These are phyloP conservation scores for Penicillium atrosanguineum DNA, from an alignment of 495 filamentous ascomycete genomes.

Conservation along the genomic window DNA sequence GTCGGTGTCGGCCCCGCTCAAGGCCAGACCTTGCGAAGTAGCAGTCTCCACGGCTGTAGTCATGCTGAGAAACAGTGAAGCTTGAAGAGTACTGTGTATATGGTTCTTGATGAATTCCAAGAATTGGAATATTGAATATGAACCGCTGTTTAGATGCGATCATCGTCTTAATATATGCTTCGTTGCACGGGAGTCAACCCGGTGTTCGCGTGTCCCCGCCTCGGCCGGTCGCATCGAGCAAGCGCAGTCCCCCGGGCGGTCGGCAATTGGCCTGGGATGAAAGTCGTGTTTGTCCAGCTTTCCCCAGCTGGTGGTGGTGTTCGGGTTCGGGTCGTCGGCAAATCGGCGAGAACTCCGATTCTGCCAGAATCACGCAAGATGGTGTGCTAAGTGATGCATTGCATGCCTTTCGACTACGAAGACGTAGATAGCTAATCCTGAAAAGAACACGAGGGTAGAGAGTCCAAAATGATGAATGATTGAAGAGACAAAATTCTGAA, in stretches of 20 bases:
- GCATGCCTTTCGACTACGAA: neutral
- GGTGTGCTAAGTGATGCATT: neutral
- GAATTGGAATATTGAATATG: neutral
- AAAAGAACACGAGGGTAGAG: neutral
- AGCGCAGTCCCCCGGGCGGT: neutral
- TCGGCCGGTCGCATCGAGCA: slow-evolving; percentile 22
- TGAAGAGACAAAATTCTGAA: no score
- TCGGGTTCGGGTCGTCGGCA: slow-evolving; percentile 13
- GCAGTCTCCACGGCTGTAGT: slow-evolving; percentile 14
- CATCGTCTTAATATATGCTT: slow-evolving; percentile 10
- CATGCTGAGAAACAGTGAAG: slow-evolving; percentile 7
- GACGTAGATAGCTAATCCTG: neutral
- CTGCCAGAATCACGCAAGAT: slow-evolving; percentile 16
- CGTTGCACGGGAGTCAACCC: neutral
- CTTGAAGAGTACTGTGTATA: neutral
- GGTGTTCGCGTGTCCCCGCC: slow-evolving; percentile 1
- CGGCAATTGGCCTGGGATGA: neutral
- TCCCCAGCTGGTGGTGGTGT: neutral
- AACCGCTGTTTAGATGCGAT: neutral
- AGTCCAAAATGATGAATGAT: no score
- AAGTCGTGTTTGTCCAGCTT: no score
- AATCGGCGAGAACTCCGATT: slow-evolving; percentile 2
- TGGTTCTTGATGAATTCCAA: neutral
- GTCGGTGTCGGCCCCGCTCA: slow-evolving; percentile 10
- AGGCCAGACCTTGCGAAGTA: neutral